Conservation (phyloP, 768 basidiomycete genomes). For the Lactarius sanguifluus region DNA sequence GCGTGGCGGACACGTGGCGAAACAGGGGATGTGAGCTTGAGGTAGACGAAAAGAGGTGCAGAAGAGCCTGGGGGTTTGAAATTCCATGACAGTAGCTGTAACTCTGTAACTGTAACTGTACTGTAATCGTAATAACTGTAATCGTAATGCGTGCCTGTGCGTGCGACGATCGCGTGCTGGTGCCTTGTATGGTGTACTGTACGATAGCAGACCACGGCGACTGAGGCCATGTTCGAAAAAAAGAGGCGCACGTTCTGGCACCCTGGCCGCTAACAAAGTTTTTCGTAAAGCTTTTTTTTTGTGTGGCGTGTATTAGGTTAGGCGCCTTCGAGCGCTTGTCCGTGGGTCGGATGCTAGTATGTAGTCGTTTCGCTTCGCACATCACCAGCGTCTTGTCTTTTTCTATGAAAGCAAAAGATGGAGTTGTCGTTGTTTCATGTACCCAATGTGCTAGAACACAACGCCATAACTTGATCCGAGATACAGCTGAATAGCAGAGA, state of each 20-base stretch:
- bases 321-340: neutral
- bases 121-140: no score
- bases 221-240: neutral
- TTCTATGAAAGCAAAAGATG: neutral
- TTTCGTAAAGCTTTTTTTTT: neutral
- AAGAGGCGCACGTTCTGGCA: neutral
- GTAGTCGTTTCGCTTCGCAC: neutral
- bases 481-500: neutral
- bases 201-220: neutral
- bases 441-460: neutral
- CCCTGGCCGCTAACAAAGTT: neutral
- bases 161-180: no score
- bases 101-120: no score
- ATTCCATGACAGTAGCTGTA: no score
- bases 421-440: slow-evolving; percentile 1
- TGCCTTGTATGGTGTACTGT: no score
- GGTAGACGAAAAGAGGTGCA: no score
- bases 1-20: no score
- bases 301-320: slow-evolving; percentile 2
- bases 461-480: neutral
- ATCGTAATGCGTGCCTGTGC: no score
- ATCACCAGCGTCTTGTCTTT: neutral
- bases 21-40: no score
- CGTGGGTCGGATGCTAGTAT: neutral
- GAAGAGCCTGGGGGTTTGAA: no score